phyloP scores from a whole-genome alignment of 1,284 basidiomycete genomes.

The Fistulinella cinereoalba region DNA sequence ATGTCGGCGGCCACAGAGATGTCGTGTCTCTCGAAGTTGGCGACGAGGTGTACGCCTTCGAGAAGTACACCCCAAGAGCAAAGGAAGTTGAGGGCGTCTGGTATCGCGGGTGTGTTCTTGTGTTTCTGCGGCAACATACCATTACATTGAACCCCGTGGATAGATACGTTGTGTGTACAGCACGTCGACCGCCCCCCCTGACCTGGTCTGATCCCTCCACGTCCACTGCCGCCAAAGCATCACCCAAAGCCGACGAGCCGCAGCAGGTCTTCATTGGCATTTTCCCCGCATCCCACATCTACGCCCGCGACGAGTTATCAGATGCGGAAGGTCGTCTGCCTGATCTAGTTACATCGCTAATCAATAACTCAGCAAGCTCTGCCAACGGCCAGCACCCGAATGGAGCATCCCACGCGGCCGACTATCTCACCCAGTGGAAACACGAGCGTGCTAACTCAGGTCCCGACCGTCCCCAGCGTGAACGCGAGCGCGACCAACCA shows the following conservation, averaged over 20 bases:
- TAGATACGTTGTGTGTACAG: conserved; percentile 90
- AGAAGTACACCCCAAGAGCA: conserved; percentile 73
- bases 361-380: conserved; percentile 36
- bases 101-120: conserved; percentile 79
- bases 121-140: conserved; percentile 1
- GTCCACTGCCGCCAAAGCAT: conserved; percentile 37
- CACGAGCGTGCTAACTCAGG: conserved; percentile 47
- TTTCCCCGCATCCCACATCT: conserved; percentile 90
- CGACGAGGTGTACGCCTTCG: conserved; percentile 96
- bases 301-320: conserved; percentile 83
- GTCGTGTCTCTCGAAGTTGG: conserved; percentile 86
- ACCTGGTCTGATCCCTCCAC: conserved; percentile 61
- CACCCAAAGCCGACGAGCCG: conserved; percentile 62
- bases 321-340: conserved; percentile 87
- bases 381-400: conserved; percentile 34
- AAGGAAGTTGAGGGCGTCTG: conserved; percentile 77
- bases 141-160: conserved; percentile 5
- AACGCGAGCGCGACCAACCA: conserved; percentile 63
- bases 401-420: conserved; percentile 36
- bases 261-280: conserved; percentile 95
- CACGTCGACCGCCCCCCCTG: conserved; percentile 60
- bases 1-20: conserved; percentile 63
- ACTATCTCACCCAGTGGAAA: conserved; percentile 44
- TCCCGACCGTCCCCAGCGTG: conserved; percentile 25
- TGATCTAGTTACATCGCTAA: conserved; percentile 54